Evolutionary conservation across 352 stramenopile genomes (phyloP).

Genomic region (Phytophthora colocasiae): DNA sequence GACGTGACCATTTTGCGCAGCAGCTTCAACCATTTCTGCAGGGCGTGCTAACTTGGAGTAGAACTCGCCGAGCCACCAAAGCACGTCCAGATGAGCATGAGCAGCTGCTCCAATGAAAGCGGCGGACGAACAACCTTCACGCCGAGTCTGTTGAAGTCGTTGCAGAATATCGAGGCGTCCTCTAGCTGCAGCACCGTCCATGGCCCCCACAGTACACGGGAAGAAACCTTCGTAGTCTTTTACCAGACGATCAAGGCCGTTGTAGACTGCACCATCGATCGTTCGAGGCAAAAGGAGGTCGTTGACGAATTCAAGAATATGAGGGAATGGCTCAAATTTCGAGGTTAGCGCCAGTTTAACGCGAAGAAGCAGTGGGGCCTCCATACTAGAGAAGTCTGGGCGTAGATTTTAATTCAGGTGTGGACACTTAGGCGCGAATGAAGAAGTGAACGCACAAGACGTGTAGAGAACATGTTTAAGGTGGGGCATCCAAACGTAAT

Average conservation of each 20-base stretch:
- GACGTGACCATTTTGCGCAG: background rate
- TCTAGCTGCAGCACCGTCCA: constrained; percentile 14
- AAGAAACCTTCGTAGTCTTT: constrained; percentile 2
- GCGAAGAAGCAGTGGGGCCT: constrained; percentile 3
- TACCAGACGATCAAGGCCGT: background rate
- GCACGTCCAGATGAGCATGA: constrained; percentile 6
- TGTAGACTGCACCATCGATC: constrained; percentile 12
- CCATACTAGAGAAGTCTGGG: background rate
- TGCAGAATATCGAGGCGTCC: constrained; percentile 10
- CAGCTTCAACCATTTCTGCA: background rate
- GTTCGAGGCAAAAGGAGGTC: constrained; percentile 4
- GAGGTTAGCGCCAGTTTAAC: background rate
- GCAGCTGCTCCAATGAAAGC: constrained; percentile 11
- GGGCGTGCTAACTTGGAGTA: background rate
- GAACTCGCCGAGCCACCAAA: constrained; percentile 6
- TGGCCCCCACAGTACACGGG: constrained; percentile 13
- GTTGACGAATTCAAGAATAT: constrained; percentile 3
- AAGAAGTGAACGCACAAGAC: no score
- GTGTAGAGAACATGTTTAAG: no score
- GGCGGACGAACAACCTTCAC: constrained; percentile 2
- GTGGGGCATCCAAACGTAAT: no score
- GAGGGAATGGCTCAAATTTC: background rate
- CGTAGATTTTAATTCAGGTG: background rate
- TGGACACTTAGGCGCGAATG: no score
- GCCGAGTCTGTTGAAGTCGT: constrained; percentile 5